Conservation (phyloP, 225 moss, liverwort and hornwort genomes). For the Polytrichum formosum region DNA sequence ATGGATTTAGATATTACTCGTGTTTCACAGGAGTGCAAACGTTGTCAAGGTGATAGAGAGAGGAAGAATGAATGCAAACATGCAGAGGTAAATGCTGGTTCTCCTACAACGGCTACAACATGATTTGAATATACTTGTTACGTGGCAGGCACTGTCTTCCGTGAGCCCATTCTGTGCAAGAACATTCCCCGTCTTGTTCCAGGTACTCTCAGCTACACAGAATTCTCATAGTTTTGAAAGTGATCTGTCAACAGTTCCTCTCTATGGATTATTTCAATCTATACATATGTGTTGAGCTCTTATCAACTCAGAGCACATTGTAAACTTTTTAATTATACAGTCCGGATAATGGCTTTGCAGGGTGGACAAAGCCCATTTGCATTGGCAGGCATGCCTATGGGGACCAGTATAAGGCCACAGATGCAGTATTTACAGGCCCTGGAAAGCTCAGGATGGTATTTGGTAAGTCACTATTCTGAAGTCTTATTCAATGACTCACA, state of each 20-base stretch:
- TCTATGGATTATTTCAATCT: too few relatives aligned
- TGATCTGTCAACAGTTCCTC: too few relatives aligned
- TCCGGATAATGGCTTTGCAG: slow-evolving; percentile 14
- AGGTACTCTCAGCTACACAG: slow-evolving; percentile 24
- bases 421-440: slow-evolving; percentile 76
- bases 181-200: slow-evolving; percentile 79
- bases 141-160: slow-evolving; percentile 70
- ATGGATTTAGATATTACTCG: background rate
- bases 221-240: background rate
- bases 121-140: too few relatives aligned
- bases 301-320: too few relatives aligned
- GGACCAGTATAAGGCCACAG: slow-evolving; percentile 92
- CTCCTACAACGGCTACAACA: too few relatives aligned
- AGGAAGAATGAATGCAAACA: too few relatives aligned
- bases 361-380: slow-evolving; percentile 84
- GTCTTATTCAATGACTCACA: slow-evolving; percentile 1
- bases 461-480: slow-evolving; percentile 24
- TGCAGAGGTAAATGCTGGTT: too few relatives aligned
- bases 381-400: slow-evolving; percentile 92
- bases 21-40: too few relatives aligned
- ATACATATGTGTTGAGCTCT: too few relatives aligned
- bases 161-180: slow-evolving; percentile 90
- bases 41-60: too few relatives aligned
- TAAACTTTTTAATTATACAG: too few relatives aligned
- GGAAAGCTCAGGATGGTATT: slow-evolving; percentile 90